phyloP scores from a whole-genome alignment of 2,329 filamentous ascomycete genomes.

The Daldinia eschscholtzii region DNA sequence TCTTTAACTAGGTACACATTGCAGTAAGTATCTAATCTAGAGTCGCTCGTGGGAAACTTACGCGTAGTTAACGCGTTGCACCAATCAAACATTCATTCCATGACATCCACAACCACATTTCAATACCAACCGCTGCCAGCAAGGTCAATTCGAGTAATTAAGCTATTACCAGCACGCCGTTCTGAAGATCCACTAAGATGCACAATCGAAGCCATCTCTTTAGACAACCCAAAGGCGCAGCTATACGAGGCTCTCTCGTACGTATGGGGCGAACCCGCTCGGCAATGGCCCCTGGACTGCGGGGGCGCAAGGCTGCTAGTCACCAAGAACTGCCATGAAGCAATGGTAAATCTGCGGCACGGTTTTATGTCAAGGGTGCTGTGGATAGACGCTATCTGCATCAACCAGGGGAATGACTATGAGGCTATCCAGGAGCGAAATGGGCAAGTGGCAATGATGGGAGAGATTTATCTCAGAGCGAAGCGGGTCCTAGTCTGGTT shows the following conservation, averaged over 20 bases:
- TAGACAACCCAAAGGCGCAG: neutral
- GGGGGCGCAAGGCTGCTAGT: neutral
- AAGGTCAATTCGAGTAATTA: neutral
- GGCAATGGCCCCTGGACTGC: constrained; percentile 4
- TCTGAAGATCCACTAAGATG: neutral
- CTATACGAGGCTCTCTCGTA: neutral
- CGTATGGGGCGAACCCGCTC: constrained; percentile 3
- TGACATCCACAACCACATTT: constrained; percentile 1
- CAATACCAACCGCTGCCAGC: neutral
- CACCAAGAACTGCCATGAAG: constrained; percentile 3
- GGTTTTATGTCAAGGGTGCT: neutral
- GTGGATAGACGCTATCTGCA: constrained; percentile 2
- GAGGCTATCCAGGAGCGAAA: neutral
- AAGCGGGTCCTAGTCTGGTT: neutral
- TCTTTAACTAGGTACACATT: neutral
- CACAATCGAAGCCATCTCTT: neutral
- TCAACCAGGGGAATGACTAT: neutral
- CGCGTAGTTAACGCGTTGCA: neutral
- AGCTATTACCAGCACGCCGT: neutral
- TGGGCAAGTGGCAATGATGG: neutral
- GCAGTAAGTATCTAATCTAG: neutral
- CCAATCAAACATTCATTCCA: neutral
- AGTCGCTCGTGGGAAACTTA: neutral
- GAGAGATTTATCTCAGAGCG: neutral
- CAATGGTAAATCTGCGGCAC: neutral